These are phyloP conservation scores for Flaveria sonorensis DNA, from an alignment of 129 eudicot genomes.

Conservation along the genomic window DNA sequence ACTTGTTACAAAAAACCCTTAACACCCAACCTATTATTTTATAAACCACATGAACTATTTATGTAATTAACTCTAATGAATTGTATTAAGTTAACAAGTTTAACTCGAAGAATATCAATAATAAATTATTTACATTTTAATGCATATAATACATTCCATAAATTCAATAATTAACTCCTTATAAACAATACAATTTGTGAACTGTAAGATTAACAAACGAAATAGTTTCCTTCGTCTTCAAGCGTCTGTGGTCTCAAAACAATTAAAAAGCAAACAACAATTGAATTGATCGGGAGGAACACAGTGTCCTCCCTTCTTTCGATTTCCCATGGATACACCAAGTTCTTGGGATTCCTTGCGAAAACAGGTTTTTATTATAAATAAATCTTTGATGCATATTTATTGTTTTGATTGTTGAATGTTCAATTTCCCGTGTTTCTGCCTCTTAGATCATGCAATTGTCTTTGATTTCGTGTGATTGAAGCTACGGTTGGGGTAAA, in stretches of 20 bases:
- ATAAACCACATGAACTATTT: too few species aligned
- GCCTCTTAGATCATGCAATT: background rate
- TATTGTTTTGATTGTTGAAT: background rate
- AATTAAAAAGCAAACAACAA: constrained; percentile 1
- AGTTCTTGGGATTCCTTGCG: constrained; percentile 84
- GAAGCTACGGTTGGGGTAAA: constrained; percentile 10
- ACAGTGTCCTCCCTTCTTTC: constrained; percentile 32
- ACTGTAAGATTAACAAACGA: background rate
- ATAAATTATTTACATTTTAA: background rate
- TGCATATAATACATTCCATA: background rate
- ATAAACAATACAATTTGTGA: background rate
- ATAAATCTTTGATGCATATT: background rate
- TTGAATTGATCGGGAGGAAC: constrained; percentile 24
- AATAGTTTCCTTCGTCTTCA: constrained; percentile 28
- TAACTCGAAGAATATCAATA: too few species aligned
- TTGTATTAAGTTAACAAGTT: too few species aligned
- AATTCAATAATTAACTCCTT: too few species aligned
- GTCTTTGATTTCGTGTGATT: background rate
- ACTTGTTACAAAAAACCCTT: too few species aligned
- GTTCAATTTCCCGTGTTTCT: background rate
- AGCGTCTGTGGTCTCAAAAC: constrained; percentile 32
- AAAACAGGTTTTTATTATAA: constrained; percentile 50
- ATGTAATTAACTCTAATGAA: too few species aligned
- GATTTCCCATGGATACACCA: constrained; percentile 55
- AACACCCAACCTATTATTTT: too few species aligned